Conservation (phyloP, 2,329 filamentous ascomycete genomes). For the Zymoseptoria crescenta region DNA sequence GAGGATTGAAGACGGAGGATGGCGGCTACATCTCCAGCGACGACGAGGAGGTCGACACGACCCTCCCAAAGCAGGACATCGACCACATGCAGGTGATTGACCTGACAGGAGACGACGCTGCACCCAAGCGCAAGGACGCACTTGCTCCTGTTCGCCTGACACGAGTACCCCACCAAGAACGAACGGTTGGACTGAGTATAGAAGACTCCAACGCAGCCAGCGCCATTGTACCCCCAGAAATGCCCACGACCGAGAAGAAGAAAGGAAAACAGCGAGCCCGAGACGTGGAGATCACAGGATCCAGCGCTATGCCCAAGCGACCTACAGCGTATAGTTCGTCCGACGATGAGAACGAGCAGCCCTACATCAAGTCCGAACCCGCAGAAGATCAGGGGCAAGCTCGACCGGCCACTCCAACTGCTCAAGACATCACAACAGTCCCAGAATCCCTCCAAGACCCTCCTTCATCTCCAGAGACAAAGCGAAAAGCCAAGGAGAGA, state of each 20-base stretch:
- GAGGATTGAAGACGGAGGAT: conserved; percentile 25
- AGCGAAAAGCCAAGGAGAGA: conserved; percentile 24
- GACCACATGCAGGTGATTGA: conserved; percentile 51
- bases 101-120: conserved; percentile 40
- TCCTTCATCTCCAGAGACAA: conserved; percentile 29
- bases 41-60: conserved; percentile 45
- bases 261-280: conserved; percentile 35
- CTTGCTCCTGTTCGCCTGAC: conserved; percentile 49
- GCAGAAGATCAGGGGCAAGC: conserved; percentile 38
- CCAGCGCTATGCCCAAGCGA: conserved; percentile 37
- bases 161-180: conserved; percentile 49
- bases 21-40: conserved; percentile 42
- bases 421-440: conserved; percentile 6
- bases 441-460: conserved; percentile 25
- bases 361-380: conserved; percentile 48
- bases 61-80: conserved; percentile 45
- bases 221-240: conserved; percentile 11
- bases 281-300: conserved; percentile 37
- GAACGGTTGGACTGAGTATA: conserved; percentile 43
- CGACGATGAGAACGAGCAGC: conserved; percentile 27
- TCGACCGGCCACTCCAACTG: conserved; percentile 13
- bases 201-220: conserved; percentile 24
- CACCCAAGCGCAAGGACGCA: conserved; percentile 23
- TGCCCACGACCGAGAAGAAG: conserved; percentile 14
- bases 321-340: conserved; percentile 30